phyloP scores from a whole-genome alignment of 352 stramenopile species.

The Phytopythium cucurbitacearum region DNA sequence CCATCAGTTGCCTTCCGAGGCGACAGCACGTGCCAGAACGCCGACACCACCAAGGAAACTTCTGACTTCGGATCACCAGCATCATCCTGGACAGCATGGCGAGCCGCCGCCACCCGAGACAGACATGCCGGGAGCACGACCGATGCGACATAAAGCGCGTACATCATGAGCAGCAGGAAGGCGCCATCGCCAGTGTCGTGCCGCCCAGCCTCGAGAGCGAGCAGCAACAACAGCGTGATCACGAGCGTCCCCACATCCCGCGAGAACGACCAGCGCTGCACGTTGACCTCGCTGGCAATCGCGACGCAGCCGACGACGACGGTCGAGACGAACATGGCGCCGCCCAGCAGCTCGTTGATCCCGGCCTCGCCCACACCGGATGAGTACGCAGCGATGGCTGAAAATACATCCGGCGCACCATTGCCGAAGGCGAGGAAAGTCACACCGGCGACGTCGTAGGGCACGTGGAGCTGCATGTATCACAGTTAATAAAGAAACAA shows the following conservation, averaged over 20 bases:
- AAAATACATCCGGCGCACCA: constrained; percentile 96
- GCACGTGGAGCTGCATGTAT: constrained; percentile 55
- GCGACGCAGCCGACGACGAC: constrained; percentile 90
- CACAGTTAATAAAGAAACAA: neutral
- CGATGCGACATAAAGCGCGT: constrained; percentile 53
- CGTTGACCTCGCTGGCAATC: constrained; percentile 56
- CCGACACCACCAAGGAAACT: constrained; percentile 43
- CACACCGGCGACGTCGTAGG: constrained; percentile 93
- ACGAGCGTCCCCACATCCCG: constrained; percentile 59
- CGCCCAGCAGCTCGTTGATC: constrained; percentile 93
- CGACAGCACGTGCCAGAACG: constrained; percentile 74
- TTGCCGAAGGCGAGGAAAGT: constrained; percentile 98
- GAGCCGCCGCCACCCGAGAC: constrained; percentile 16
- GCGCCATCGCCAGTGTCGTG: constrained; percentile 19
- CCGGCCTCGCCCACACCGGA: constrained; percentile 67
- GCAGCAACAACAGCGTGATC: constrained; percentile 37
- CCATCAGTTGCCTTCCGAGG: constrained; percentile 14
- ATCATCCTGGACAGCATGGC: neutral
- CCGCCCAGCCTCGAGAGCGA: constrained; percentile 24
- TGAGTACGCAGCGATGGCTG: constrained; percentile 83
- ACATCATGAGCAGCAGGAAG: constrained; percentile 44
- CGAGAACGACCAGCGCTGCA: constrained; percentile 63
- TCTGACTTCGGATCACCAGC: neutral
- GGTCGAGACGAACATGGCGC: constrained; percentile 94
- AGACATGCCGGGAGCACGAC: constrained; percentile 58